Base-by-base conservation (phyloP, 768 basidiomycete genomes). In the Phlebiopsis flavidoalba region DNA sequence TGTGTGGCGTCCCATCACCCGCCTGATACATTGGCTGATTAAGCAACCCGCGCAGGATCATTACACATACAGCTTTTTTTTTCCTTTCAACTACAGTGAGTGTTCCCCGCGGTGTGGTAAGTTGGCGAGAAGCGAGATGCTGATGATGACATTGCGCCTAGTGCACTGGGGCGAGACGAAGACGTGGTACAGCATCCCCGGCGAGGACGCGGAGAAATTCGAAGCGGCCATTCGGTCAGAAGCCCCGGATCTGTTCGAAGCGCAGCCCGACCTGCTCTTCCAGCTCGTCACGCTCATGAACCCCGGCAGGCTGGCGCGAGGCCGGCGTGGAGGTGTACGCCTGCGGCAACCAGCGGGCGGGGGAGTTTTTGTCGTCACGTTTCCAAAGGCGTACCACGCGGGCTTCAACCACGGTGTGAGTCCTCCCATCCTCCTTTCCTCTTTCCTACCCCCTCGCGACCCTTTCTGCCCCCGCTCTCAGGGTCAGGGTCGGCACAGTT, bases 131-230 rank as follows among this genome's bases (percentile, higher is more conserved):
- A 64, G 19, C 11, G 52, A 61, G 8, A 43, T n/a, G 31, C 59
- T 65, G 14, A 65, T 49, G 37, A 5, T 60, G 40, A 43, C 10
- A 43, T 17, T n/a, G 53, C 56, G n/a, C 22, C 36, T 33, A 95
- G 94, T 96, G 90, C 95, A 98, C 72, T 98, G 94, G 93, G 97
- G 97, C 31, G 96, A 97, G 72, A 96, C 96, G 36, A 99, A 99
- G 79, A 99, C 96, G 0, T 99, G 97, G 97, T 99, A 99, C 74
- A 95, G 95, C 53, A 90, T 98, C 47, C 96, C 97, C 7, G 96
- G 91, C n/a, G 84, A 86, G 53, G 92, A 97, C 67, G 95, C 95
- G 26, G 93, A 92, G 65, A 93, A 93, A 72, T 98, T 99, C 69
- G 97, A 99, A 75, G 87, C 89, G 31, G 96, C 96, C 24, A 97